A percentile compares a stretch with the other conserved stretches of the same genome.
Conservation (phyloP, 176 grass and related monocot species). For the Paspalum notatum region DNA sequence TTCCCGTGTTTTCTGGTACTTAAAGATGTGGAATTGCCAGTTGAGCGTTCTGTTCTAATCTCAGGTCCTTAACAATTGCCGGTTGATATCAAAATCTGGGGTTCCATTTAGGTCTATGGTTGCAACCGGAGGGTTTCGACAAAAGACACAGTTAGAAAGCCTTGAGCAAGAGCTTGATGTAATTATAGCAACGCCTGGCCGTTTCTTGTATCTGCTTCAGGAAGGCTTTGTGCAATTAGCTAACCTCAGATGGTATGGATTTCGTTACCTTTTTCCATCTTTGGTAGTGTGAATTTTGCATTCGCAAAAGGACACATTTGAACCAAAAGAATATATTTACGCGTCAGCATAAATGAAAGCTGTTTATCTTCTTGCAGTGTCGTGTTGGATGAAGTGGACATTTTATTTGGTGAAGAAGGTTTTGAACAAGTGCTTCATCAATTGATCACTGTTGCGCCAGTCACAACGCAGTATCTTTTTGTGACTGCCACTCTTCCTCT, state of each 20-base stretch:
- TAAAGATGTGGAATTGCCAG: neutral
- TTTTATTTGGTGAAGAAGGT: constrained; percentile 85
- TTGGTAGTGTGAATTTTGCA: constrained; percentile 6
- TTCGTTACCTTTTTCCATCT: neutral
- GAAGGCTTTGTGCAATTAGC: constrained; percentile 76
- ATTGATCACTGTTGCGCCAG: constrained; percentile 69
- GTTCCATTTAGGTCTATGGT: constrained; percentile 94
- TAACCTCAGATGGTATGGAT: constrained; percentile 78
- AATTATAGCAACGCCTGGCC: constrained; percentile 85
- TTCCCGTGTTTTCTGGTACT: neutral
- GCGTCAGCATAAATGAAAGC: constrained; percentile 3
- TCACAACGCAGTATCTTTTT: constrained; percentile 89
- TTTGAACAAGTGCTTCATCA: constrained; percentile 89
- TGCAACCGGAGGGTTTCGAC: constrained; percentile 86
- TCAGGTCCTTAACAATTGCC: constrained; percentile 88
- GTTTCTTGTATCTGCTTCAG: constrained; percentile 83
- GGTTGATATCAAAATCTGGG: constrained; percentile 72
- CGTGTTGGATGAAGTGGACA: constrained; percentile 93
- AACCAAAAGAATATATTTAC: neutral
- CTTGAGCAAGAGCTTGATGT: constrained; percentile 90
- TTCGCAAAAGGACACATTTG: neutral
- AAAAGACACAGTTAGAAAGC: constrained; percentile 85
- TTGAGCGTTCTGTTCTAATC: neutral
- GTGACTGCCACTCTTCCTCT: constrained; percentile 89
- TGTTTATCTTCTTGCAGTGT: constrained; percentile 51